Evolutionary conservation across 2,329 filamentous ascomycete species (phyloP).

Genomic region (Penicillium sp.): DNA sequence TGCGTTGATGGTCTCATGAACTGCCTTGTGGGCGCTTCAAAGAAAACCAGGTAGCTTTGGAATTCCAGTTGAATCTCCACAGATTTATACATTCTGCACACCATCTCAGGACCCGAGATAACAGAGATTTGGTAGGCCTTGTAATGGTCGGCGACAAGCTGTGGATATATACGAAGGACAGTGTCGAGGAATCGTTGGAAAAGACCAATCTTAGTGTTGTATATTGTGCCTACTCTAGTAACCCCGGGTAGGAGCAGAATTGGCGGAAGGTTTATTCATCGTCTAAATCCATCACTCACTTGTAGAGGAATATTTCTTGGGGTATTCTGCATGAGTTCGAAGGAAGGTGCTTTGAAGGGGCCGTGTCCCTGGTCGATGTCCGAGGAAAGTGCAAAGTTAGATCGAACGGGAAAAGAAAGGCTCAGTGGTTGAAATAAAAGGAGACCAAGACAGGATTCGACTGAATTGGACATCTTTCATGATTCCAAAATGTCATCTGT

Average conservation of each 20-base stretch:
- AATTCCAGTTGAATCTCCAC: not conserved
- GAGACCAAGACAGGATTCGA: not conserved
- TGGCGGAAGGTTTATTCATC: not conserved
- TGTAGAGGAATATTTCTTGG: not conserved
- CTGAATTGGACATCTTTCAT: not conserved
- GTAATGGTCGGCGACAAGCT: no score
- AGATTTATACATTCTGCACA: not conserved
- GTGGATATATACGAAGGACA: no score
- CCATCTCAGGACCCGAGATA: no score
- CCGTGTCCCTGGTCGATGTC: not conserved
- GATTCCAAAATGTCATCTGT: slow-evolving; percentile 12
- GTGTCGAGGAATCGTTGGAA: slow-evolving; percentile 21
- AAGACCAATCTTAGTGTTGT: not conserved
- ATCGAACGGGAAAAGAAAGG: no score
- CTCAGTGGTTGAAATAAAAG: no score
- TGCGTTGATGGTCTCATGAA: no score
- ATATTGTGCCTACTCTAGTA: not conserved
- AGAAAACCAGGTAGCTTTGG: not conserved
- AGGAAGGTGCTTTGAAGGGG: not conserved
- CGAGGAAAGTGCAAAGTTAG: not conserved
- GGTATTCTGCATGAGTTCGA: not conserved
- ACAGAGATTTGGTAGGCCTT: no score
- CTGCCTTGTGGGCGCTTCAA: no score
- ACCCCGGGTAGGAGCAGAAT: slow-evolving; percentile 1
- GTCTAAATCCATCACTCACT: not conserved